Percentiles rank a stretch among this genome's conserved stretches.
phyloP scores from a whole-genome alignment of 208 protist genomes.

The Leishmania aethiopica region DNA sequence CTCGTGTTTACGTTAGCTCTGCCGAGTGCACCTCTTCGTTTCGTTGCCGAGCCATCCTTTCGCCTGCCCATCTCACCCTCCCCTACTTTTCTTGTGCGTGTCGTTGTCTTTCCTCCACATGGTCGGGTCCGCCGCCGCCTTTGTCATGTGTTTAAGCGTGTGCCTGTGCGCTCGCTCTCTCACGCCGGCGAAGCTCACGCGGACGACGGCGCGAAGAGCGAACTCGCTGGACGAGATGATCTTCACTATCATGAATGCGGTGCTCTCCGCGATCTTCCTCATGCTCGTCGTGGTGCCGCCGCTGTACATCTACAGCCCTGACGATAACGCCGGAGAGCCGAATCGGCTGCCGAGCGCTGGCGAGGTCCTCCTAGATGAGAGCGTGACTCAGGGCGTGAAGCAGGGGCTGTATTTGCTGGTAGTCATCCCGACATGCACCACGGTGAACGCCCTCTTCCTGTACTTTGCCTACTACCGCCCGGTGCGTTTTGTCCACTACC shows the following conservation, averaged over 20 bases:
- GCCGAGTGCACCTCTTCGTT: background rate
- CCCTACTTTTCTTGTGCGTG: background rate
- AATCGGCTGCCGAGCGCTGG: constrained; percentile 43
- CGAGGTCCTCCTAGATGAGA: constrained; percentile 37
- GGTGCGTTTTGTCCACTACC: constrained; percentile 65
- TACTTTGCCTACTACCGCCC: constrained; percentile 85
- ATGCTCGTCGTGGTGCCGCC: constrained; percentile 58
- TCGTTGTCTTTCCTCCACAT: background rate
- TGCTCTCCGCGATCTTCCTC: constrained; percentile 59
- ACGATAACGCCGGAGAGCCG: constrained; percentile 33
- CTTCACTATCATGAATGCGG: constrained; percentile 47
- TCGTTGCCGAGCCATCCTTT: background rate
- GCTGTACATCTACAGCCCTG: constrained; percentile 66
- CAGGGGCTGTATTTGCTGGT: constrained; percentile 84
- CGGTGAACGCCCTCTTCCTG: constrained; percentile 51
- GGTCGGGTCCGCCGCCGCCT: too few species aligned
- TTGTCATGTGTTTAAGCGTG: too few species aligned
- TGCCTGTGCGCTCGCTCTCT: background rate
- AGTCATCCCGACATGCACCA: constrained; percentile 52
- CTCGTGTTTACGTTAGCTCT: background rate
- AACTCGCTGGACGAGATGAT: constrained; percentile 28
- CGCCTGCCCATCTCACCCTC: background rate
- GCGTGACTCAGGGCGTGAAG: constrained; percentile 46
- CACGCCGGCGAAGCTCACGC: background rate
- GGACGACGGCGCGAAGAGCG: background rate